Evolutionary conservation across 805 yeast genomes (phyloP), one percentile per base, ranked within the genome.

Genomic region (Candida tallmaniae): DNA sequence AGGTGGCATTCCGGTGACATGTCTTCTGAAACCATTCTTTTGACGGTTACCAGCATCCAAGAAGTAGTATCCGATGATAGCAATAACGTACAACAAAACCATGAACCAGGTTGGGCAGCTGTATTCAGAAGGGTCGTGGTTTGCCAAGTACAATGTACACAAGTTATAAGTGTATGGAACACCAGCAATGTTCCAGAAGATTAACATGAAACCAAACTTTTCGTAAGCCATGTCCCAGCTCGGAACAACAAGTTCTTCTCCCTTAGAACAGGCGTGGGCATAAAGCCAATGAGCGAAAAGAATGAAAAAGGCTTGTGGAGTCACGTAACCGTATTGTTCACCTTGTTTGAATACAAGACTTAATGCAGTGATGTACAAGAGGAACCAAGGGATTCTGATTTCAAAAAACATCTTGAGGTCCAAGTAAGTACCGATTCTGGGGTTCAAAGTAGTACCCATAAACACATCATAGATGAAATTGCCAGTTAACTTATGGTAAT

Each of bases 221-320:
- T 93, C 98, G 62, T 93, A 93, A 21, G 95, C 96, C 97, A 93
- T 90, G 61, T 93, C 98, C 97, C 98, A 93, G 13, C 96, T 84
- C 49, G 97, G 96, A 43, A 89, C 95, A 57, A 93, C 93, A 50
- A 90, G 70, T 59, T 93, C 97, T 65, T 93, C 98, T 49, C 97
- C 98, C 64, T 93, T 93, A 38, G 95, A 81, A 62, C 97, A 90
- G 3, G 97, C 96, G 54, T 93, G 90, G 41, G 95, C 96, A 55
- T 93, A 93, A 31, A 88, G 68, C 84, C 94, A 93, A 59, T 90
- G 94, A 10, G 95, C 97, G 40, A 83, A 65, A 46, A 85, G 61
- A 25, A 88, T 69, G 44, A 83, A 78, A 30, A 70, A 67, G 29
- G 86, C 80, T 62, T 87, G 95, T 25, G 88, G 77, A 5, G 89